These are phyloP conservation scores for Phialophora verrucosa DNA, from an alignment of 2,329 filamentous ascomycete species.

Conservation along the genomic window DNA sequence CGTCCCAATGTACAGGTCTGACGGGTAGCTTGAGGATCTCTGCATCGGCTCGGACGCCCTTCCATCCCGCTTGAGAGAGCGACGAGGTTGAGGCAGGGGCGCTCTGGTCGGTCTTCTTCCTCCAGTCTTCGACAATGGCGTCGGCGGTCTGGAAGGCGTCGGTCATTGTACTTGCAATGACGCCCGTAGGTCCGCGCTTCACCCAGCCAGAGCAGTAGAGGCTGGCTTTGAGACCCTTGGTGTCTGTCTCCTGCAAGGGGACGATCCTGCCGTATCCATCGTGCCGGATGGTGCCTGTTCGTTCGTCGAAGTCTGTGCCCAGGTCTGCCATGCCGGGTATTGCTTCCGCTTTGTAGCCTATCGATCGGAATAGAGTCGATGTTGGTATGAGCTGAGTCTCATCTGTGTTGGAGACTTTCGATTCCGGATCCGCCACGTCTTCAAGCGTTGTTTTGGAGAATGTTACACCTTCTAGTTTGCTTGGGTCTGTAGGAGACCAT, in stretches of 20 bases:
- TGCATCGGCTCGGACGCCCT: constrained; percentile 69
- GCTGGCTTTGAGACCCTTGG: constrained; percentile 60
- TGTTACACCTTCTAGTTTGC: constrained; percentile 66
- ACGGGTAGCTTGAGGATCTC: constrained; percentile 56
- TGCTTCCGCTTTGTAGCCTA: constrained; percentile 85
- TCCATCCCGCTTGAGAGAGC: constrained; percentile 68
- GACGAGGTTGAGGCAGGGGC: constrained; percentile 20
- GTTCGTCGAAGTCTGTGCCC: constrained; percentile 77
- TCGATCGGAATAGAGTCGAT: constrained; percentile 83
- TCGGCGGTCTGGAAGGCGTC: constrained; percentile 92
- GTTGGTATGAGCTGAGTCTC: constrained; percentile 62
- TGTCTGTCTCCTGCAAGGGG: constrained; percentile 24
- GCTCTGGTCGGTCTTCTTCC: constrained; percentile 22
- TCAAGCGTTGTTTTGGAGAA: constrained; percentile 65
- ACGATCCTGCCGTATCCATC: constrained; percentile 78
- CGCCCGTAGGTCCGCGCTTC: constrained; percentile 89
- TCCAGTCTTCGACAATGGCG: constrained; percentile 80
- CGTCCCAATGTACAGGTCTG: constrained; percentile 75
- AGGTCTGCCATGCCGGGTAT: constrained; percentile 75
- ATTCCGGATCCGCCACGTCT: constrained; percentile 58
- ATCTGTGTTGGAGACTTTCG: constrained; percentile 57
- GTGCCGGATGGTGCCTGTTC: constrained; percentile 78
- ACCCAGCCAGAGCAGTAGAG: constrained; percentile 97
- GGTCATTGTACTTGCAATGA: constrained; percentile 94
- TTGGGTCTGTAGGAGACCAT: constrained; percentile 53